A percentile compares a stretch with the other conserved stretches of the same genome.
Evolutionary conservation across 2,329 filamentous ascomycete genomes (phyloP).

Genomic region (Chalara sp.): DNA sequence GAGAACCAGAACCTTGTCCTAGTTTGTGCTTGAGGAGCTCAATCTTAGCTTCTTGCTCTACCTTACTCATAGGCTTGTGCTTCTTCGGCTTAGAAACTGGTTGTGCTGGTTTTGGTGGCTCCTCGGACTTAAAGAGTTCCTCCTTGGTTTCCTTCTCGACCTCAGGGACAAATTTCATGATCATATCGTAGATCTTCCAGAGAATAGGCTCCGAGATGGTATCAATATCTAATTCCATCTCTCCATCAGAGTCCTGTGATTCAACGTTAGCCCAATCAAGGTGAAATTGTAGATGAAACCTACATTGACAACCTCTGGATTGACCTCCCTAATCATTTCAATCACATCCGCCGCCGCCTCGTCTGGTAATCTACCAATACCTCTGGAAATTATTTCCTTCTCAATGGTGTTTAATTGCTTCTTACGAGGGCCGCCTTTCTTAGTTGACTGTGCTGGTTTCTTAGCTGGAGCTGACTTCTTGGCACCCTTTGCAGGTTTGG

Average conservation of each 20-base stretch:
- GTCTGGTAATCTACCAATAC: conserved; percentile 74
- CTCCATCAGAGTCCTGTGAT: conserved; percentile 39
- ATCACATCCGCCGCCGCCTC: conserved; percentile 75
- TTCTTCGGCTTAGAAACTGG: conserved; percentile 40
- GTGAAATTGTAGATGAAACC: background rate
- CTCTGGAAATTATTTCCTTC: conserved; percentile 85
- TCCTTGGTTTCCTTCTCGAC: conserved; percentile 30
- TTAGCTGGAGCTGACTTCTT: conserved; percentile 29
- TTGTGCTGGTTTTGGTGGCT: conserved; percentile 24
- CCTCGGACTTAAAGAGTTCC: conserved; percentile 13
- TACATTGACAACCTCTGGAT: conserved; percentile 53
- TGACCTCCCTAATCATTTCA: conserved; percentile 80
- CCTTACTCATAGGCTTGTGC: conserved; percentile 71
- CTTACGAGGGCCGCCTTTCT: conserved; percentile 13
- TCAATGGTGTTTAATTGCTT: conserved; percentile 68
- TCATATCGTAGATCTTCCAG: conserved; percentile 46
- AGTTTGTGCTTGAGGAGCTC: conserved; percentile 54
- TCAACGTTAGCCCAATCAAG: conserved; percentile 10
- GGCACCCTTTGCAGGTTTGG: conserved; percentile 34
- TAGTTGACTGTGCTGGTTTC: conserved; percentile 36
- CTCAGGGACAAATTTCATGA: conserved; percentile 43
- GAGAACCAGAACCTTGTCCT: conserved; percentile 23
- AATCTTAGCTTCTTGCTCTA: conserved; percentile 63
- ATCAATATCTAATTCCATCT: conserved; percentile 54
- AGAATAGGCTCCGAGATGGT: conserved; percentile 47